These are phyloP conservation scores for Arabidopsis hybrid DNA, from an alignment of 441 rosid species.

Conservation along the genomic window DNA sequence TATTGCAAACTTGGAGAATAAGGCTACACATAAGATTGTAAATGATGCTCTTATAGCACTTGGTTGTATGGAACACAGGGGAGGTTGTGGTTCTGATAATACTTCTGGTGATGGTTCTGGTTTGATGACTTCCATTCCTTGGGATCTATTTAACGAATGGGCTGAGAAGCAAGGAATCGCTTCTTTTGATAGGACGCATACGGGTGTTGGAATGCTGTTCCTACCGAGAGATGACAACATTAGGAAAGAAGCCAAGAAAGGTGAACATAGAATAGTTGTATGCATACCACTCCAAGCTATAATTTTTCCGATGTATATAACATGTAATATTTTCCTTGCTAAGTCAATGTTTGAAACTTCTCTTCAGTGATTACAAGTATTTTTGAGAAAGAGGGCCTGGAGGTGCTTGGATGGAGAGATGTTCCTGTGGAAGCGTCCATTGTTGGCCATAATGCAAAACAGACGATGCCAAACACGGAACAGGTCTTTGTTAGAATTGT, in stretches of 20 bases:
- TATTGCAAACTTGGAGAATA: slow-evolving; percentile 89
- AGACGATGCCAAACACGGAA: slow-evolving; percentile 92
- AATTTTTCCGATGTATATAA: background rate
- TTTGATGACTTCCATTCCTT: slow-evolving; percentile 96
- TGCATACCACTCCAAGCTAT: slow-evolving; percentile 8
- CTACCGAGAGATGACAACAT: slow-evolving; percentile 72
- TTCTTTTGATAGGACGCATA: slow-evolving; percentile 78
- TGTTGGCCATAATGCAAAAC: slow-evolving; percentile 92
- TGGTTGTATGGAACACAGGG: slow-evolving; percentile 99
- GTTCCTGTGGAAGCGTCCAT: slow-evolving; percentile 89
- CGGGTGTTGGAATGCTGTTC: slow-evolving; percentile 98
- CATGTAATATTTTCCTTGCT: slow-evolving; percentile 16
- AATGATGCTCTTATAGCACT: slow-evolving; percentile 91
- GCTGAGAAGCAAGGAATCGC: slow-evolving; percentile 77
- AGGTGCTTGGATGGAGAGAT: slow-evolving; percentile 99
- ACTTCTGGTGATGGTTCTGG: slow-evolving; percentile 99
- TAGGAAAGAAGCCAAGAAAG: slow-evolving; percentile 80
- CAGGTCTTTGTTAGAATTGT: slow-evolving; percentile 97
- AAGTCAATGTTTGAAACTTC: slow-evolving; percentile 37
- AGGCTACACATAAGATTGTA: slow-evolving; percentile 76
- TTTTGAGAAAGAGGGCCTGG: slow-evolving; percentile 96
- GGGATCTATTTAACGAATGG: slow-evolving; percentile 93
- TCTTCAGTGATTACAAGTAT: slow-evolving; percentile 74
- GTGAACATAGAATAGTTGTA: slow-evolving; percentile 50
- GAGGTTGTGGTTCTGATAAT: slow-evolving; percentile 99